These are phyloP conservation scores for Beauveria bassiana DNA, from an alignment of 2,329 filamentous ascomycete genomes.

Conservation along the genomic window DNA sequence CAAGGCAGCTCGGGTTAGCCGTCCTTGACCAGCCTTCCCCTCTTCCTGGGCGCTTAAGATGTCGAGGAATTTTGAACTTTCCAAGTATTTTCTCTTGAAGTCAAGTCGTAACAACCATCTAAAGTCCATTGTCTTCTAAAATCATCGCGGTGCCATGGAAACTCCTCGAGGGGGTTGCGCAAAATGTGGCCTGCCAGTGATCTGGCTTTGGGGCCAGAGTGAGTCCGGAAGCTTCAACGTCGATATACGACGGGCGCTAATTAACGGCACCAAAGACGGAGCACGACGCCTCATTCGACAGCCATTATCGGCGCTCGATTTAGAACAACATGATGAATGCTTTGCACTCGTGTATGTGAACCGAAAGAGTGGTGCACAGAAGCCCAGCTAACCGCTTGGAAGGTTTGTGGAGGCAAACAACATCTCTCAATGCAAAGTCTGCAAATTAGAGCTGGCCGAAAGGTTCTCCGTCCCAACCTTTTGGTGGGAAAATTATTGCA, in stretches of 20 bases:
- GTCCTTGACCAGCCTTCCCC: no score
- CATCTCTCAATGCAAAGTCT: neutral
- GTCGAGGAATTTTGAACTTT: no score
- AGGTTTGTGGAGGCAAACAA: neutral
- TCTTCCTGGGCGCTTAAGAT: no score
- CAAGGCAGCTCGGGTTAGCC: no score
- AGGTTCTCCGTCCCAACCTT: constrained; percentile 3
- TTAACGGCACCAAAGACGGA: neutral
- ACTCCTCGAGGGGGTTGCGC: neutral
- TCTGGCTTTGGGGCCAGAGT: neutral
- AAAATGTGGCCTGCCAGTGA: neutral
- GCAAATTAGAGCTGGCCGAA: neutral
- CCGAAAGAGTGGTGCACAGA: neutral
- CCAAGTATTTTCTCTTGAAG: no score
- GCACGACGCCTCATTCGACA: neutral
- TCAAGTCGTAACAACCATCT: no score
- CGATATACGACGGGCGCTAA: neutral
- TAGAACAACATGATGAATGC: neutral
- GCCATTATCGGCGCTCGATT: neutral
- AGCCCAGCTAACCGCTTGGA: neutral
- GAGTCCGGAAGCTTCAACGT: neutral
- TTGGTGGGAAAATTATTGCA: constrained; percentile 11
- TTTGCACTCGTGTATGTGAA: neutral
- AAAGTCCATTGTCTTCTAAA: no score
- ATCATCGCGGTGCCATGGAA: no score